phyloP scores from a whole-genome alignment of 73 alveolate genomes.

The Paramecium tetraurelia region DNA sequence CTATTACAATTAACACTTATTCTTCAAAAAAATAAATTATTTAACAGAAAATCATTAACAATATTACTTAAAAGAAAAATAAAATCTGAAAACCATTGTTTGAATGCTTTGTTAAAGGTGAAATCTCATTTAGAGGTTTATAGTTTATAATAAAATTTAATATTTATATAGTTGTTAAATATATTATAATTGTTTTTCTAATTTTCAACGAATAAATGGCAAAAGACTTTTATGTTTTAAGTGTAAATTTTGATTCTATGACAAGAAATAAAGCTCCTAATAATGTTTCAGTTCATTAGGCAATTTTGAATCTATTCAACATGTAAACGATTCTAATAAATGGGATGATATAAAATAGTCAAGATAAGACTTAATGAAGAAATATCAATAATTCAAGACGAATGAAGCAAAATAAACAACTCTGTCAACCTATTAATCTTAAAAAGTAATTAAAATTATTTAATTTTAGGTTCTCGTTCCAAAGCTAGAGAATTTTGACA shows the following conservation, averaged over 20 bases:
- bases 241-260: not conserved
- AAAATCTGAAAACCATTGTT: no score
- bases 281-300: not conserved
- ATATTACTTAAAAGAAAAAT: no score
- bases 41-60: no score
- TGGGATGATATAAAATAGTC: not conserved
- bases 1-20: no score
- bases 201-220: slow-evolving; percentile 35
- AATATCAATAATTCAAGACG: not conserved
- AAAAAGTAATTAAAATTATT: not conserved
- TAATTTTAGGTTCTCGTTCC: not conserved
- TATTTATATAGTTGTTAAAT: not conserved
- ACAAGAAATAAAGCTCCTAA: slow-evolving; percentile 6
- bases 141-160: not conserved
- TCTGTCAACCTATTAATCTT: not conserved
- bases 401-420: not conserved
- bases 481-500: not conserved
- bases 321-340: not conserved
- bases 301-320: not conserved
- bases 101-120: no score
- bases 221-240: not conserved
- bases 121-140: not conserved
- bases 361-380: not conserved
- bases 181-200: not conserved
- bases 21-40: no score